phyloP scores from a whole-genome alignment of 768 basidiomycete genomes.

The Sarcodon aspratus region DNA sequence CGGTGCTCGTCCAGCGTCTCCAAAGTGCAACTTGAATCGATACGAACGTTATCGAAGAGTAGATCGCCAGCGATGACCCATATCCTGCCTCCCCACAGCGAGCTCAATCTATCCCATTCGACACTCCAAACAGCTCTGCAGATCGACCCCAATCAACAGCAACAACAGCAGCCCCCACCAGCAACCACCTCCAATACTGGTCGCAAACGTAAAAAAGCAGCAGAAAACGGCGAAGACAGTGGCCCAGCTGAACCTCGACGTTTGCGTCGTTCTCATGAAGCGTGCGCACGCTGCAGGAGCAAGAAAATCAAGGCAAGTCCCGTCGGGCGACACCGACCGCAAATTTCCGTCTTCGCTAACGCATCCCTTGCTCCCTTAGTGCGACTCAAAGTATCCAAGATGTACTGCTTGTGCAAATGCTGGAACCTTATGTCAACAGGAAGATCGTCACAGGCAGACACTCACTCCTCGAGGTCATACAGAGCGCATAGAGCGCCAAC shows the following conservation, averaged over 20 bases:
- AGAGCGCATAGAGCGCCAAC: constrained; percentile 71
- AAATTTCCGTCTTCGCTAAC: constrained; percentile 52
- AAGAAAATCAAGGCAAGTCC: constrained; percentile 83
- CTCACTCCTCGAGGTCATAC: constrained; percentile 79
- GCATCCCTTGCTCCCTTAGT: constrained; percentile 34
- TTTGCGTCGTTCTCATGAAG: constrained; percentile 81
- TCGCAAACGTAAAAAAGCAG: constrained; percentile 46
- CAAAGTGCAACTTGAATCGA: neutral
- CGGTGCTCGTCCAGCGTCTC: no score
- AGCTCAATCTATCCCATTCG: constrained; percentile 30
- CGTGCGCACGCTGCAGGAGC: constrained; percentile 86
- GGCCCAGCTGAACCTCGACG: constrained; percentile 64
- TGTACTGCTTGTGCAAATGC: constrained; percentile 81
- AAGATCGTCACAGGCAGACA: constrained; percentile 80
- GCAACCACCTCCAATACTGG: constrained; percentile 15
- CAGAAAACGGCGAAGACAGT: constrained; percentile 43
- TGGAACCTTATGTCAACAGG: constrained; percentile 72
- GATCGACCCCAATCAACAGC: constrained; percentile 56
- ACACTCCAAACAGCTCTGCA: constrained; percentile 52
- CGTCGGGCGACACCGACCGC: constrained; percentile 63
- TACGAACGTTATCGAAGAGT: constrained; percentile 1
- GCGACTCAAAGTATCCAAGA: constrained; percentile 83
- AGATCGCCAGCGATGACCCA: constrained; percentile 25
- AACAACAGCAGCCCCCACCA: constrained; percentile 26
- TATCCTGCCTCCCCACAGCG: constrained; percentile 33